A percentile compares a stretch with the other conserved stretches of the same genome.
These are phyloP conservation scores for Pseudogymnoascus sp. DNA, from an alignment of 2,329 filamentous ascomycete species.

Conservation along the genomic window DNA sequence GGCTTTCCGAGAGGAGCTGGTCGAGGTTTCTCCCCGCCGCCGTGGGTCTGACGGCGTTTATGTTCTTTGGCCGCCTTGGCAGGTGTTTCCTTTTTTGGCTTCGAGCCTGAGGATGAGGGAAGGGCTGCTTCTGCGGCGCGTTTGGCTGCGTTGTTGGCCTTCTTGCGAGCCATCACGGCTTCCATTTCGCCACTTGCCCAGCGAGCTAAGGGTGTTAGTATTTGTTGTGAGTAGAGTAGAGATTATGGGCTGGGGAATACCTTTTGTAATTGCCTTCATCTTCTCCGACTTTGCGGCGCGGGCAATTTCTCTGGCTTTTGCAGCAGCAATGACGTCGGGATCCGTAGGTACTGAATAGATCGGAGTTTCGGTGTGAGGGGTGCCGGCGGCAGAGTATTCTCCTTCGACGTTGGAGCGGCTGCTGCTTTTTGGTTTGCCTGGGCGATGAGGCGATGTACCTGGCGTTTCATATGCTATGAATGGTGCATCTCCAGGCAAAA, in stretches of 20 bases:
- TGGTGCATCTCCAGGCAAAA: background rate
- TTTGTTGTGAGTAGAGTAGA: background rate
- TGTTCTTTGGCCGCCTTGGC: background rate
- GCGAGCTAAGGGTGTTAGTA: slow-evolving; percentile 30
- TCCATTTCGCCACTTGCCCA: slow-evolving; percentile 56
- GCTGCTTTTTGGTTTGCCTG: background rate
- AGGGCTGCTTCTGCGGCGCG: slow-evolving; percentile 2
- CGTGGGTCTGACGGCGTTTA: background rate
- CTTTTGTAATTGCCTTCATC: slow-evolving; percentile 14
- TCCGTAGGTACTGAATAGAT: background rate
- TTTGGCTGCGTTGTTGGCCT: slow-evolving; percentile 52
- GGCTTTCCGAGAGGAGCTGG: background rate
- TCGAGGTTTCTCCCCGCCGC: background rate
- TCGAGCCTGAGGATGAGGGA: background rate
- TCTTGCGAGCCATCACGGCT: slow-evolving; percentile 52
- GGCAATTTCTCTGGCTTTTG: slow-evolving; percentile 4
- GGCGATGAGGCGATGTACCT: background rate
- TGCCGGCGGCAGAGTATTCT: background rate
- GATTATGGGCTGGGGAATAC: background rate
- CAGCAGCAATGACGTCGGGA: background rate
- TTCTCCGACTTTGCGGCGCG: slow-evolving; percentile 12
- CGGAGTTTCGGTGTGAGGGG: background rate
- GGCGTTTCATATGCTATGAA: slow-evolving; percentile 2
- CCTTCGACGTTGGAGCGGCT: background rate
- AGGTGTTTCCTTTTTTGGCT: background rate